Evolutionary conservation across 2,329 filamentous ascomycete species (phyloP), one percentile per base, ranked within the genome.

Genomic region (Xylaria sp.): DNA sequence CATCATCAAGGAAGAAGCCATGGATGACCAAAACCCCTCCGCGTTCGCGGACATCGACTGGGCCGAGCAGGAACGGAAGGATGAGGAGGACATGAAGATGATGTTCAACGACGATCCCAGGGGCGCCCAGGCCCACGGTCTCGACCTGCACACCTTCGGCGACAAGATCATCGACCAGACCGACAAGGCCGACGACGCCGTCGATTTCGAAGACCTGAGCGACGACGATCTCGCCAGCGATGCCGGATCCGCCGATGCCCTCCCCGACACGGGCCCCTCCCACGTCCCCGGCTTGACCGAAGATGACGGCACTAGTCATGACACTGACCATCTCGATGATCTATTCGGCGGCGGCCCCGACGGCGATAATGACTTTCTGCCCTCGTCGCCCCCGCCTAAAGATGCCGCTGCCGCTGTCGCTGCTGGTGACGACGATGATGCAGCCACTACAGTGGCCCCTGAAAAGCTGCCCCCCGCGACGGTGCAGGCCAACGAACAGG

Each of bases 181-280:
- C 7, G 92, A 94, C 79, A 99, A 99, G 81, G 95, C 94, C 64
- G 94, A 94, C 69, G 93, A 98, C 81, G 96, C 96, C 50, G 83
- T 96, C 71, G 96, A 99, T 78, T 99, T 86, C 75, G 94, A 93
- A 78, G 93, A 97, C 77, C 94, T 98, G 71, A 92, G 92, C 73
- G 95, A 98, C 78, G 94, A 97, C 78, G 94, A 98, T 72, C 86
- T 97, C 8, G 92, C 94, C 12, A 93, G 96, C 7, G 90, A 93
- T 69, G 87, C 90, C 65, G 74, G 66, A 48, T 72, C 69, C 46
- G 69, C 51, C 25, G 58, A 64, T 50, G 70, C 62, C 37, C 81
- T 80, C 34, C 80, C 80, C 12, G 67, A 63, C 52, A 80, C 78
- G 5, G 80, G 78, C 61, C 76, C 78, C 18, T 85, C 83, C 15